Evolutionary conservation across 2,329 filamentous ascomycete species (phyloP).

Genomic region (Botrytis elliptica): DNA sequence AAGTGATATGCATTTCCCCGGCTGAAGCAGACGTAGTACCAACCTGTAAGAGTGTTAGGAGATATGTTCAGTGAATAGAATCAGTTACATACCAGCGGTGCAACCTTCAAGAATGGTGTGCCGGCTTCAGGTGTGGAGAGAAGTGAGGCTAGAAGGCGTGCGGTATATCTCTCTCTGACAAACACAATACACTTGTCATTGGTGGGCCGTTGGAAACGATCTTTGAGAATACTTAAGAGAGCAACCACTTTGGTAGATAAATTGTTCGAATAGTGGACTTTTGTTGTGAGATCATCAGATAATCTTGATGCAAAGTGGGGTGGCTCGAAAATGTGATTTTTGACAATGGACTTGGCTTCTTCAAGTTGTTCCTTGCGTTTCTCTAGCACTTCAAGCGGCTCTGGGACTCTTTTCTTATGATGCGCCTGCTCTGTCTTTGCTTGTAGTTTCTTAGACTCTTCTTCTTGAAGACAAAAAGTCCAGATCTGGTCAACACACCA

Average conservation of each 20-base stretch:
- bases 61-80: not conserved
- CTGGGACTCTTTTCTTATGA: slow-evolving; percentile 34
- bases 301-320: slow-evolving; percentile 35
- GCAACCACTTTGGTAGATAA: slow-evolving; percentile 72
- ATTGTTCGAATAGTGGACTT: slow-evolving; percentile 26
- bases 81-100: slow-evolving; percentile 57
- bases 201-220: slow-evolving; percentile 59
- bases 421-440: slow-evolving; percentile 50
- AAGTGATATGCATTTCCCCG: slow-evolving; percentile 58
- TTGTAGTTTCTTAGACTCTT: slow-evolving; percentile 60
- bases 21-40: slow-evolving; percentile 53
- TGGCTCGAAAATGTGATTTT: slow-evolving; percentile 48
- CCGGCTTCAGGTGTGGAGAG: slow-evolving; percentile 57
- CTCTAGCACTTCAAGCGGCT: slow-evolving; percentile 47
- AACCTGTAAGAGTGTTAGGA: slow-evolving; percentile 26
- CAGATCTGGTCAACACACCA: slow-evolving; percentile 88
- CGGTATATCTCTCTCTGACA: slow-evolving; percentile 75
- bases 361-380: slow-evolving; percentile 55
- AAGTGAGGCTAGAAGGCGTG: slow-evolving; percentile 67
- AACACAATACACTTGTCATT: slow-evolving; percentile 81
- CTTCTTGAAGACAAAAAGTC: slow-evolving; percentile 65
- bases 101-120: slow-evolving; percentile 58
- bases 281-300: not conserved
- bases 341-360: slow-evolving; percentile 57
- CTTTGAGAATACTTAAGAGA: slow-evolving; percentile 59